Conservation (phyloP, 345 rosid species). For the Sisymbrium altissimum region DNA sequence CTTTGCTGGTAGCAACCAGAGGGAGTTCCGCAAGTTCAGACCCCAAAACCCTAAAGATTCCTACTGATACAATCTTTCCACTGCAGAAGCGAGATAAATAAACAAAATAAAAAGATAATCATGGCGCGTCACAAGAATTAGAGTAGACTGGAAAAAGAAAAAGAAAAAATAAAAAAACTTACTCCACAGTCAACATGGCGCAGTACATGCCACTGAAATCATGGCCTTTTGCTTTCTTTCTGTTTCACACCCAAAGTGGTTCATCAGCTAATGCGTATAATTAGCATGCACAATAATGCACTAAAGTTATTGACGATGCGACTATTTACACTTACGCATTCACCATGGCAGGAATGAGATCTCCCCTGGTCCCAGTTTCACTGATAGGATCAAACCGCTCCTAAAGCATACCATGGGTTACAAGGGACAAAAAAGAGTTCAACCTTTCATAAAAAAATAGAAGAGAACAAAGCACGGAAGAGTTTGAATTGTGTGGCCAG, state of each 20-base stretch:
- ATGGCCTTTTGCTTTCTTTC: conserved; percentile 57
- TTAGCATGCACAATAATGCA: neutral
- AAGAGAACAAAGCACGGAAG: neutral
- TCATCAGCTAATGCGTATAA: neutral
- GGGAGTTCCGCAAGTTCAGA: conserved; percentile 91
- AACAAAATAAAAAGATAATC: neutral
- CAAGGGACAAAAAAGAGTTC: conserved; percentile 13
- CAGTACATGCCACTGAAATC: conserved; percentile 88
- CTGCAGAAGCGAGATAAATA: conserved; percentile 41
- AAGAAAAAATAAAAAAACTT: conserved; percentile 28
- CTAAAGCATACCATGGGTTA: conserved; percentile 35
- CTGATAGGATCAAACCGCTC: conserved; percentile 88
- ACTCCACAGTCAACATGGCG: conserved; percentile 79
- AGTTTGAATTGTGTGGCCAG: neutral
- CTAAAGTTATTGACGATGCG: neutral
- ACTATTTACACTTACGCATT: conserved; percentile 55
- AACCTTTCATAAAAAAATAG: neutral
- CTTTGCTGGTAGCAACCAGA: conserved; percentile 72
- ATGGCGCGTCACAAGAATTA: neutral
- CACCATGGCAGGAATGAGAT: conserved; percentile 84
- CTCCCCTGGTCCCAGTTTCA: conserved; percentile 54
- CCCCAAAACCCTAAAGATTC: conserved; percentile 76
- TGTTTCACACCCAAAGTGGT: conserved; percentile 29
- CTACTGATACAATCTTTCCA: conserved; percentile 73
- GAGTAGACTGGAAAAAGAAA: neutral